These are phyloP conservation scores for Liriodendron chinense DNA, from an alignment of 164 flowering plant species.

Conservation along the genomic window DNA sequence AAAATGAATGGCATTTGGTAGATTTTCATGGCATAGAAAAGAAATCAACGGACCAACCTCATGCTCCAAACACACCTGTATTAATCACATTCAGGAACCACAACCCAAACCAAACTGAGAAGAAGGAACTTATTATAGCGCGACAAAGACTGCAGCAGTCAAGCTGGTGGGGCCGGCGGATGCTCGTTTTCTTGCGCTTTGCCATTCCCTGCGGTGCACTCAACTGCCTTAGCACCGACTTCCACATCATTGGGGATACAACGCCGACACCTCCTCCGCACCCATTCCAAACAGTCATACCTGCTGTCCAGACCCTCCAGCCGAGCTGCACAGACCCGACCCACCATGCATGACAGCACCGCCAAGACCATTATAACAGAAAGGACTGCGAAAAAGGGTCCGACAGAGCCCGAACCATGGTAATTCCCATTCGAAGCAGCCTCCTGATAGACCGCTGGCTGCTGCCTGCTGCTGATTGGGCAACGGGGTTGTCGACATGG, in stretches of 20 bases:
- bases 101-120: neutral
- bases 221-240: conserved; percentile 18
- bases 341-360: conserved; percentile 41
- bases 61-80: neutral
- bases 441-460: conserved; percentile 18
- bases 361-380: conserved; percentile 44
- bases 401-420: conserved; percentile 40
- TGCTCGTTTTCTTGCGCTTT: conserved; percentile 8
- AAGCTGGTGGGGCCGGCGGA: neutral
- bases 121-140: neutral
- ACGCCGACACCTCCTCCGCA: conserved; percentile 20
- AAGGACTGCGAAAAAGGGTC: conserved; percentile 55
- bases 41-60: neutral
- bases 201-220: neutral
- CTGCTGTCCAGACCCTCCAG: conserved; percentile 21
- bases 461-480: conserved; percentile 31
- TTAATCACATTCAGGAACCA: neutral
- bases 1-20: neutral
- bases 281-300: conserved; percentile 36
- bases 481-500: conserved; percentile 22
- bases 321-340: conserved; percentile 28
- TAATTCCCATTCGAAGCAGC: conserved; percentile 22
- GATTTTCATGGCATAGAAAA: neutral
- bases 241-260: conserved; percentile 20
- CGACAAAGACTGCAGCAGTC: neutral